Evolutionary conservation across 257 asterid genomes (phyloP).

Genomic region (Henckelia pumila): DNA sequence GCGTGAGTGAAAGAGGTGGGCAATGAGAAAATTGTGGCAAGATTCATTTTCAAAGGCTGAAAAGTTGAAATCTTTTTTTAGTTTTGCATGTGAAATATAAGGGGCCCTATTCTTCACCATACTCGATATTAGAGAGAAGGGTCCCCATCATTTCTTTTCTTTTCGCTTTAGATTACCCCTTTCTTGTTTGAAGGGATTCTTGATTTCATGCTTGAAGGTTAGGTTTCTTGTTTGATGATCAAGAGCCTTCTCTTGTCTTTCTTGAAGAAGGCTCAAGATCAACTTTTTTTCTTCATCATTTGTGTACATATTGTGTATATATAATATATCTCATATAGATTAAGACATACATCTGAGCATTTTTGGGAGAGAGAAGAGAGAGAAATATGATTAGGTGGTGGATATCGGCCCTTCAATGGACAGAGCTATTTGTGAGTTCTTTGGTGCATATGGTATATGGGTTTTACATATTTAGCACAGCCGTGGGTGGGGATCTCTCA

Average conservation of each 20-base stretch:
- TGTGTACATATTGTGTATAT: neutral
- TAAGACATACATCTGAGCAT: neutral
- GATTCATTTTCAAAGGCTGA: slow-evolving; percentile 26
- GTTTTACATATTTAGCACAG: slow-evolving; percentile 86
- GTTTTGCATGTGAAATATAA: slow-evolving; percentile 18
- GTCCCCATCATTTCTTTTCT: slow-evolving; percentile 1
- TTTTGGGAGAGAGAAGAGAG: neutral
- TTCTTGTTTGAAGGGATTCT: slow-evolving; percentile 16
- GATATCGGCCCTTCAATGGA: slow-evolving; percentile 59
- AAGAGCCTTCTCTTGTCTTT: slow-evolving; percentile 56
- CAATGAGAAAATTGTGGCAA: slow-evolving; percentile 50
- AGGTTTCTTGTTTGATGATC: slow-evolving; percentile 20
- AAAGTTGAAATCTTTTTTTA: neutral
- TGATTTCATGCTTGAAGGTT: slow-evolving; percentile 9
- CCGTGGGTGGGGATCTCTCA: slow-evolving; percentile 83
- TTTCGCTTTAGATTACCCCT: neutral
- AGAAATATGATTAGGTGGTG: slow-evolving; percentile 72
- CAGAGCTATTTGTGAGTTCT: slow-evolving; percentile 68
- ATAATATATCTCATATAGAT: neutral
- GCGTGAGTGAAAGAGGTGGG: slow-evolving; percentile 32
- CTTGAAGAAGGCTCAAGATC: slow-evolving; percentile 58
- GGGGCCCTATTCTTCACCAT: slow-evolving; percentile 6
- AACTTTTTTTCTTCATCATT: neutral
- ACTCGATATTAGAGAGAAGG: slow-evolving; percentile 18
- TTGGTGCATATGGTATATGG: slow-evolving; percentile 87